phyloP scores from a whole-genome alignment of 371 early-diverging fungal species.

The Umbelopsis sp. region DNA sequence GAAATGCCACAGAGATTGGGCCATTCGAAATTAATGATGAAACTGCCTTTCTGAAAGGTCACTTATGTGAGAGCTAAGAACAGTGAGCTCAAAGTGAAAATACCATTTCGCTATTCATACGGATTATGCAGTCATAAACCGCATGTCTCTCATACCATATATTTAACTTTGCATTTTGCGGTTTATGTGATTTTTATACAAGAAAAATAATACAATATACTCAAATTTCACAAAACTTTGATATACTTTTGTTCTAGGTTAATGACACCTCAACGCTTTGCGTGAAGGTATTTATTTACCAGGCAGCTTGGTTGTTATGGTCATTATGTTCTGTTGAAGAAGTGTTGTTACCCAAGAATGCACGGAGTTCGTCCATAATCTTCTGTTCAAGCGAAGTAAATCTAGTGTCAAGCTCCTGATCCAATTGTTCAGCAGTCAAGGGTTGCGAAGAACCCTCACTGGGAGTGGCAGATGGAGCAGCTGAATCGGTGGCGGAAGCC shows the following conservation, averaged over 20 bases:
- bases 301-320: constrained; percentile 32
- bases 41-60: too few relatives aligned
- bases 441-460: not conserved
- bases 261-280: not conserved
- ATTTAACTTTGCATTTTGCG: not conserved
- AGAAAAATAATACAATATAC: not conserved
- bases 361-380: not conserved
- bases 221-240: not conserved
- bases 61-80: too few relatives aligned
- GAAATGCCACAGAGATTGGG: too few relatives aligned
- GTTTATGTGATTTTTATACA: not conserved
- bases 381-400: not conserved
- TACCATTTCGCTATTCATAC: too few relatives aligned
- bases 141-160: too few relatives aligned
- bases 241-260: not conserved
- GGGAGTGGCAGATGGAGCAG: not conserved
- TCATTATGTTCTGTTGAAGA: constrained; percentile 16
- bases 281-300: constrained; percentile 17
- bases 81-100: too few relatives aligned
- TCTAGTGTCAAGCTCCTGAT: not conserved
- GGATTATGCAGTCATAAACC: too few relatives aligned
- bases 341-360: constrained; percentile 23
- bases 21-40: too few relatives aligned
- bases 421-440: not conserved
- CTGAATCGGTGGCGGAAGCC: too few relatives aligned